phyloP scores from a whole-genome alignment of 2,329 filamentous ascomycete species.

The Colletotrichum sp. region DNA sequence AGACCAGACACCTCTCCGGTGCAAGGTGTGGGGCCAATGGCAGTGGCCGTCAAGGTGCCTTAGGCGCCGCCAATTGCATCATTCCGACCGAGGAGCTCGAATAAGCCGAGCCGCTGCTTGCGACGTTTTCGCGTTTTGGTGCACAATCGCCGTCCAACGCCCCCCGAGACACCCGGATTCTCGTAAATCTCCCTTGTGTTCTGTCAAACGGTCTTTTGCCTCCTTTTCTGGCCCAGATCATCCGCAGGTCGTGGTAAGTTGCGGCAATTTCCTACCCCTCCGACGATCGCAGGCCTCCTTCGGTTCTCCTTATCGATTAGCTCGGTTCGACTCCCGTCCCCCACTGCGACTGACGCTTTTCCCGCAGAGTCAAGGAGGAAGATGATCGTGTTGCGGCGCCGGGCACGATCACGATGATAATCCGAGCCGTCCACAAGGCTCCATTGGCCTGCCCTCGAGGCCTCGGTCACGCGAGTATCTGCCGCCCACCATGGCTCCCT shows the following conservation, averaged over 20 bases:
- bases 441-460: slow-evolving; percentile 16
- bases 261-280: not conserved
- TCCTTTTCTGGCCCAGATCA: not conserved
- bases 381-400: slow-evolving; percentile 16
- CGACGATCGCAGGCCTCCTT: not conserved
- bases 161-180: not conserved
- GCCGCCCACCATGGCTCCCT: slow-evolving; percentile 18
- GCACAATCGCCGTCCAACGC: not conserved
- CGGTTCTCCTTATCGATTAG: not conserved
- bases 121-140: not conserved
- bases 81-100: slow-evolving; percentile 13
- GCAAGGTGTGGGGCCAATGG: not conserved
- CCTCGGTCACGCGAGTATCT: not conserved
- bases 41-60: slow-evolving; percentile 16
- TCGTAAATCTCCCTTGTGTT: not conserved
- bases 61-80: slow-evolving; percentile 20
- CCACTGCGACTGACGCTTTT: not conserved
- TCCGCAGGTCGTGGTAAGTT: not conserved
- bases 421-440: slow-evolving; percentile 19
- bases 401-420: slow-evolving; percentile 21
- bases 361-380: not conserved
- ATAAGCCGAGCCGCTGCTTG: slow-evolving; percentile 11
- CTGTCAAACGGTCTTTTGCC: not conserved
- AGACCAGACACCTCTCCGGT: not conserved
- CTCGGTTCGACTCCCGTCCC: not conserved